Evolutionary conservation across 148 eudicot genomes (phyloP), one percentile per base, ranked within the genome.

Genomic region (Camellia japonica): DNA sequence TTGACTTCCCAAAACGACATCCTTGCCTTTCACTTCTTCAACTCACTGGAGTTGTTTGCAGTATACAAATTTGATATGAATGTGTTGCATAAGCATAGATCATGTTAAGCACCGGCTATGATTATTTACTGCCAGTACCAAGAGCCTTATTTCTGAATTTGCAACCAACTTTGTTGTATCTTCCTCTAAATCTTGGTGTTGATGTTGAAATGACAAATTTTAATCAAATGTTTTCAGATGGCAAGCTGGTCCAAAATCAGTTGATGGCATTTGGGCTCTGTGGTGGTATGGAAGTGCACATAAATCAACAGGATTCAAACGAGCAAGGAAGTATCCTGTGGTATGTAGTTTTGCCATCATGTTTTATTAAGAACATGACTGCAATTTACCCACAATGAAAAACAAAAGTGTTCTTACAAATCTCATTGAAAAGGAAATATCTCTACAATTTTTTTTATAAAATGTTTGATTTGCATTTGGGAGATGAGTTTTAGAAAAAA

Each of bases 261-360:
- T 87, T 60, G 99, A 96, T 84, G 99, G 99, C 23, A 65, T 88
- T 41, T 96, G 99, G 99, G 99, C 97, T 44, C 97, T 98, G 41
- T 96, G 97, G 92, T 96, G 99, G 99, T 93, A 96, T 80, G 81
- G 58, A 71, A 89, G 85, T 80, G 92, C 90, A 51, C 99, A 91
- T 82, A 91, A 91, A 68, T 96, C 98, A 44, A 90, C 93, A 38
- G 86, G 97, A 63, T 96, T 96, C 64, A 78, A 84, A 41, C 77
- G 87, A 56, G 85, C 87, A 75, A 85, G 63, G 56, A 86, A 84
- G 75, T 93, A 92, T 83, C 93, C 93, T 60, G 82, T 82, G 86
- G 99, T 96, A 82, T 80, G 87, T 82, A 60, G 46, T 78, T 79
- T 9, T 38, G 62, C 65, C 79, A 68, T 82, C 52, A 63, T 75